These are phyloP conservation scores for Mortierella sp. DNA, from an alignment of 371 early-diverging fungal species.

Conservation along the genomic window DNA sequence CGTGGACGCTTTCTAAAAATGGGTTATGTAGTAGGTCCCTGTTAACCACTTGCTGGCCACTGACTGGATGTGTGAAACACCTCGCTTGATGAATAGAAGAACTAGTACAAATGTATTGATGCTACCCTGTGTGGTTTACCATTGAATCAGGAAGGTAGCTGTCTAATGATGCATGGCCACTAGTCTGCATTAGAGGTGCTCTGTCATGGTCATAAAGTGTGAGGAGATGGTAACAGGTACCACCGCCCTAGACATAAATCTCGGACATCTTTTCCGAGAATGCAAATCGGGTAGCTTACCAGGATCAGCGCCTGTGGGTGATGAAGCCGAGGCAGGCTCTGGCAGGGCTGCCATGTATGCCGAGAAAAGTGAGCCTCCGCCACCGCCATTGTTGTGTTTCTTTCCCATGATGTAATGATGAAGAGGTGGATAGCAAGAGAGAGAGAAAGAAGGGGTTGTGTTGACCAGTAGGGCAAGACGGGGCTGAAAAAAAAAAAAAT, in stretches of 20 bases:
- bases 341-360: conserved; percentile 49
- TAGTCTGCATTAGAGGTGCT: background rate
- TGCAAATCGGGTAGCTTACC: too few relatives aligned
- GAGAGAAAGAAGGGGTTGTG: too few relatives aligned
- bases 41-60: background rate
- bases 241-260: background rate
- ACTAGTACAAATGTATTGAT: too few relatives aligned
- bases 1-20: conserved; percentile 64
- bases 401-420: conserved; percentile 38
- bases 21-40: background rate
- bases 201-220: background rate
- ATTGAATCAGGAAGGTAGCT: conserved; percentile 51
- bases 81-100: background rate
- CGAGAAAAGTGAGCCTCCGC: conserved; percentile 40
- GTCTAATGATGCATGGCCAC: conserved; percentile 10
- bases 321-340: conserved; percentile 8
- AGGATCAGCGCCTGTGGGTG: conserved; percentile 16
- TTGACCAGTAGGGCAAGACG: too few relatives aligned
- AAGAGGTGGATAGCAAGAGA: background rate
- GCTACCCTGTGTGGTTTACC: conserved; percentile 34
- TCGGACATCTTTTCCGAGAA: background rate
- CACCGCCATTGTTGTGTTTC: conserved; percentile 26
- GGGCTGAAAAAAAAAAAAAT: too few relatives aligned
- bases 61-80: background rate
- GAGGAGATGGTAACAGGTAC: background rate